phyloP scores from a whole-genome alignment of 2,329 filamentous ascomycete genomes.

The Didymella sp. region DNA sequence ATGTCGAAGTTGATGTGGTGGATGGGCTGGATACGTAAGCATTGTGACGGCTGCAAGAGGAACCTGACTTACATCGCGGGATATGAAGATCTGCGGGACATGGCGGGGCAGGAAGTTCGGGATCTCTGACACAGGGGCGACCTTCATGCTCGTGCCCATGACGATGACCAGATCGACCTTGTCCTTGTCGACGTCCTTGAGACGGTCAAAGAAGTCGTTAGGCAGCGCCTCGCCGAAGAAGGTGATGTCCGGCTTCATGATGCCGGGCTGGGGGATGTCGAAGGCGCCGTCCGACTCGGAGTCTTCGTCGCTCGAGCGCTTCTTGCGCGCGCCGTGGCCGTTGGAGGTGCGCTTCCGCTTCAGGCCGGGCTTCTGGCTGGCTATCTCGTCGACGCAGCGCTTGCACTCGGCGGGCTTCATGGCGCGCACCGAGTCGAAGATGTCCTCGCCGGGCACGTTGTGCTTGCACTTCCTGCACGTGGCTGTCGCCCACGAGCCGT shows the following conservation, averaged over 20 bases:
- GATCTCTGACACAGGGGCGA: constrained; percentile 92
- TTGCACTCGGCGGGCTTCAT: constrained; percentile 79
- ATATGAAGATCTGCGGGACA: constrained; percentile 90
- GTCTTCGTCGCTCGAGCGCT: constrained; percentile 61
- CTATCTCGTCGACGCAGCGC: constrained; percentile 68
- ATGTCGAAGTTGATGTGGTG: constrained; percentile 94
- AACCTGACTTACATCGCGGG: constrained; percentile 65
- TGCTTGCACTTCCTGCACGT: constrained; percentile 83
- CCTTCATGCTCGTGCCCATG: constrained; percentile 94
- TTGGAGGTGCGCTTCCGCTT: constrained; percentile 63
- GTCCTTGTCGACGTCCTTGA: constrained; percentile 81
- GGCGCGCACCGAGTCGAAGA: constrained; percentile 79
- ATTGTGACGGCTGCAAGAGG: background rate
- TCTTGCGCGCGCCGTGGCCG: constrained; percentile 49
- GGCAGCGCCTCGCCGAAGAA: constrained; percentile 95
- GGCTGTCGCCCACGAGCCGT: constrained; percentile 93
- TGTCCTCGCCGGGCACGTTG: constrained; percentile 74
- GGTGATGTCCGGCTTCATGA: constrained; percentile 97
- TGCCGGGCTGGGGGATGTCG: constrained; percentile 71
- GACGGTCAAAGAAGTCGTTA: constrained; percentile 78
- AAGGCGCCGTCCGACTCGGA: constrained; percentile 67
- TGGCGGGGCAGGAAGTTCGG: constrained; percentile 78
- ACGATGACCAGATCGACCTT: constrained; percentile 89
- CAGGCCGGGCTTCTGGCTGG: constrained; percentile 55
- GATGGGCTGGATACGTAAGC: constrained; percentile 64